Evolutionary conservation across 2,329 filamentous ascomycete species (phyloP).

Genomic region (Verticillium klebahnii): DNA sequence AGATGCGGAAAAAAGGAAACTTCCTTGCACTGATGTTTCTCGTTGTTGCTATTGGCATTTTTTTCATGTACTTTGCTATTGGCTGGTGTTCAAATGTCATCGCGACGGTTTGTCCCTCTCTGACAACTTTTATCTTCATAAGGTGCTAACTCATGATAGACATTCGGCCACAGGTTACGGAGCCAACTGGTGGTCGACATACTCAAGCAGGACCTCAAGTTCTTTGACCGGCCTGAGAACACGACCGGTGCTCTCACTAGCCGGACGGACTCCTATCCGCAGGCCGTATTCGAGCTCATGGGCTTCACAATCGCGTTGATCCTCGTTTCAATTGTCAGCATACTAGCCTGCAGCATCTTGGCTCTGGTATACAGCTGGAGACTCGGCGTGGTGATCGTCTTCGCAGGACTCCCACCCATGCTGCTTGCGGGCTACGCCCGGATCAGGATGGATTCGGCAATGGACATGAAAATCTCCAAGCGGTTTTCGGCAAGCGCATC

Average conservation of each 20-base stretch:
- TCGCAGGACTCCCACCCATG: constrained; percentile 35
- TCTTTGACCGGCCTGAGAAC: constrained; percentile 28
- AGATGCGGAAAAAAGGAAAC: constrained; percentile 25
- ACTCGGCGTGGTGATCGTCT: constrained; percentile 36
- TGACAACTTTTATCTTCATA: too few relatives aligned
- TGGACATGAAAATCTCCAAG: constrained; percentile 30
- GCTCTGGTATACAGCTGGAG: constrained; percentile 38
- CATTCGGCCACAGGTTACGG: constrained; percentile 16
- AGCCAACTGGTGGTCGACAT: constrained; percentile 20
- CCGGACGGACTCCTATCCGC: constrained; percentile 23
- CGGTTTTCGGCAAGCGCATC: constrained; percentile 34
- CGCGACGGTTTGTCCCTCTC: constrained; percentile 9
- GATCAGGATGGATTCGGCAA: constrained; percentile 34
- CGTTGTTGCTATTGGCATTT: constrained; percentile 16
- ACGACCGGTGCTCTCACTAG: constrained; percentile 26
- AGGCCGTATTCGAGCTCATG: constrained; percentile 41
- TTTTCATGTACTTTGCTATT: constrained; percentile 15
- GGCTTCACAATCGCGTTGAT: constrained; percentile 37
- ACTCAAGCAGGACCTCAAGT: constrained; percentile 35
- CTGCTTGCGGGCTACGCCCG: constrained; percentile 33
- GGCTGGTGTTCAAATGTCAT: constrained; percentile 14
- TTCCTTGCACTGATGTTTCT: constrained; percentile 29
- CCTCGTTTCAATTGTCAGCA: constrained; percentile 31
- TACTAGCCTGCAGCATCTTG: constrained; percentile 32
- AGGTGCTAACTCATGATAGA: not conserved